Conservation (phyloP, 441 rosid genomes). For the Populus hybrid region DNA sequence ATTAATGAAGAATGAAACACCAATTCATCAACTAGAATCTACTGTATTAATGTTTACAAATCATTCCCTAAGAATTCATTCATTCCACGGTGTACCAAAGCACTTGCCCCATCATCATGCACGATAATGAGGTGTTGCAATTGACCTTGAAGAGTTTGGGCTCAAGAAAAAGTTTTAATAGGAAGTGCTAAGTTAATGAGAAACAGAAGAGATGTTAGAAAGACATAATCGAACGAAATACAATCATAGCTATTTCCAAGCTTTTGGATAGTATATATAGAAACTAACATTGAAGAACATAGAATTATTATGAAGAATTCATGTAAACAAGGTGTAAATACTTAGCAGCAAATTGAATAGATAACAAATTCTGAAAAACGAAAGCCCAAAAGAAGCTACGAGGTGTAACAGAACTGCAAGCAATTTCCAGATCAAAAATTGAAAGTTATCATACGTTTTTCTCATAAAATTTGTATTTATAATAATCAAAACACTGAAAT, state of each 20-base stretch:
- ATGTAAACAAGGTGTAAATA: not conserved
- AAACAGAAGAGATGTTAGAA: not conserved
- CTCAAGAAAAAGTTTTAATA: not conserved
- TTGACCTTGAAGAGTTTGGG: not conserved
- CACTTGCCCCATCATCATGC: not conserved
- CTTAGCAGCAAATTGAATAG: not conserved
- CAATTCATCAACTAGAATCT: not conserved
- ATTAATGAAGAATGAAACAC: not conserved
- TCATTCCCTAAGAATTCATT: not conserved
- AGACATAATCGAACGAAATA: not conserved
- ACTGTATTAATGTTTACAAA: not conserved
- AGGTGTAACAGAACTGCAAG: not conserved
- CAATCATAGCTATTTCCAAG: not conserved
- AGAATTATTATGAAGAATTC: not conserved
- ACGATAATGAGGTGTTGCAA: not conserved
- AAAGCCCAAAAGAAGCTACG: not conserved
- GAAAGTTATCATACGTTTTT: not conserved
- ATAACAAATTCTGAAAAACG: not conserved
- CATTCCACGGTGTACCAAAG: not conserved
- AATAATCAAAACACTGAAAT: too few relatives aligned
- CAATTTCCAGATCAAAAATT: conserved; percentile 13
- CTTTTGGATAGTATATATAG: not conserved
- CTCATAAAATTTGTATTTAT: not conserved
- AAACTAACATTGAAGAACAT: not conserved
- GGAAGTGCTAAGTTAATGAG: not conserved